These are phyloP conservation scores for Erodium trifolium DNA, from an alignment of 441 rosid species.

Conservation along the genomic window DNA sequence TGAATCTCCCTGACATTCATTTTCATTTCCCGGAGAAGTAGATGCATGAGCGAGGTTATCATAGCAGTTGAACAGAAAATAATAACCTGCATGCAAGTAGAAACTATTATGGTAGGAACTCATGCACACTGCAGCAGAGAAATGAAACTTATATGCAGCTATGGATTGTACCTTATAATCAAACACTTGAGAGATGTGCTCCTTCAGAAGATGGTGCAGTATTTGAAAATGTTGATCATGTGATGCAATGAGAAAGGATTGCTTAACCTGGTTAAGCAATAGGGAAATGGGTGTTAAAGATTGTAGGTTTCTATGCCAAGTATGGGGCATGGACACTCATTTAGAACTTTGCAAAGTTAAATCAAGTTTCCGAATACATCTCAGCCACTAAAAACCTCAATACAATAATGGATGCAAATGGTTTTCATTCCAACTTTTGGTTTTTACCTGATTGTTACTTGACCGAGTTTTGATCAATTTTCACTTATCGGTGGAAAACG, in stretches of 20 bases:
- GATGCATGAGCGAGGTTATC: constrained; percentile 70
- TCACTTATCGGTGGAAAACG: too few relatives aligned
- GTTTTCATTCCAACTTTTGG: too few relatives aligned
- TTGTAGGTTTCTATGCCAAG: constrained; percentile 4
- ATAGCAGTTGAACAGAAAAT: constrained; percentile 90
- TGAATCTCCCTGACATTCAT: constrained; percentile 84
- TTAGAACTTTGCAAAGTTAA: too few relatives aligned
- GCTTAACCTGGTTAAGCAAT: constrained; percentile 54
- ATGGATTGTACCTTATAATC: constrained; percentile 67
- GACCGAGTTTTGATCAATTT: too few relatives aligned
- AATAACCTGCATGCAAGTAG: constrained; percentile 49
- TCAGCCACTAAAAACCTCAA: too few relatives aligned
- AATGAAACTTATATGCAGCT: constrained; percentile 14
- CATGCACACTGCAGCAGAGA: background rate
- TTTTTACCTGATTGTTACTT: too few relatives aligned
- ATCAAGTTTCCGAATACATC: too few relatives aligned
- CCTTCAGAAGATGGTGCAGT: constrained; percentile 57
- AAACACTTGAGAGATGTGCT: constrained; percentile 45
- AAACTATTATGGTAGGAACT: constrained; percentile 15
- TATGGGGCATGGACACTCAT: background rate
- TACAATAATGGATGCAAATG: too few relatives aligned
- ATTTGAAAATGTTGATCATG: constrained; percentile 69
- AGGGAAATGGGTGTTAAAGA: background rate
- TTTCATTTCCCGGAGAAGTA: constrained; percentile 74
- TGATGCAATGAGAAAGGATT: constrained; percentile 57